Percentiles rank a stretch among this genome's conserved stretches.
phyloP scores from a whole-genome alignment of 2,329 filamentous ascomycete species.

The Tolypocladium album region DNA sequence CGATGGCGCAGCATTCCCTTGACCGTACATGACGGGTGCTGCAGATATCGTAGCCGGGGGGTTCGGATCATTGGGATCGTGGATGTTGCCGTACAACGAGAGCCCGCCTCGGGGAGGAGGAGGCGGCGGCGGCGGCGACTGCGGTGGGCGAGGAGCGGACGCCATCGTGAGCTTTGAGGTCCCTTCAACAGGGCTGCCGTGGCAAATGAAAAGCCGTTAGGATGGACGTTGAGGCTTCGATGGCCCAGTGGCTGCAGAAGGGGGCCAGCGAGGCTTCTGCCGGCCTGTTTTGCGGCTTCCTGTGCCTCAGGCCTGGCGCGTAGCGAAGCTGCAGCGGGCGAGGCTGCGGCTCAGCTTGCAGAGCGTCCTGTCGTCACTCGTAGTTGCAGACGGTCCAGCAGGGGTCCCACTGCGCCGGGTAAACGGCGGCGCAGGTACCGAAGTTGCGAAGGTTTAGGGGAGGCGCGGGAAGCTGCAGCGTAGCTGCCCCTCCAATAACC shows the following conservation, averaged over 20 bases:
- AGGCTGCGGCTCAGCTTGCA: background rate
- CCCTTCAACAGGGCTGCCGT: background rate
- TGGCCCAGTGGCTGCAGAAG: too few relatives aligned
- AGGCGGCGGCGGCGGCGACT: conserved; percentile 21
- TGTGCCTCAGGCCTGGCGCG: background rate
- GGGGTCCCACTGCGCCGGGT: conserved; percentile 12
- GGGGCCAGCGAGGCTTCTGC: background rate
- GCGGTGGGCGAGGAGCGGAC: conserved; percentile 8
- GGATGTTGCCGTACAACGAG: conserved; percentile 77
- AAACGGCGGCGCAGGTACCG: conserved; percentile 12
- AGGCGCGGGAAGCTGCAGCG: conserved; percentile 4
- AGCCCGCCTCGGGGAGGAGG: conserved; percentile 38
- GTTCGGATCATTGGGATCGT: conserved; percentile 45
- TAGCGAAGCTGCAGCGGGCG: background rate
- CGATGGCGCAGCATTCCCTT: conserved; percentile 32
- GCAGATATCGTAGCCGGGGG: conserved; percentile 60
- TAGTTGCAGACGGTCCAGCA: background rate
- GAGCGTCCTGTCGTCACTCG: background rate
- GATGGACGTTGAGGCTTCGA: background rate
- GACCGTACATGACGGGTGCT: conserved; percentile 62
- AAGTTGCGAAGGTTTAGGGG: background rate
- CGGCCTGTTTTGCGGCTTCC: background rate
- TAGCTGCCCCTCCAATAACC: conserved; percentile 21
- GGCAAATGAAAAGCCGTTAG: background rate
- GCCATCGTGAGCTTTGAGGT: conserved; percentile 11